Percentiles rank a stretch among this genome's conserved stretches.
Conservation (phyloP, 352 stramenopile genomes). For the Pilasporangium apinafurcum region DNA sequence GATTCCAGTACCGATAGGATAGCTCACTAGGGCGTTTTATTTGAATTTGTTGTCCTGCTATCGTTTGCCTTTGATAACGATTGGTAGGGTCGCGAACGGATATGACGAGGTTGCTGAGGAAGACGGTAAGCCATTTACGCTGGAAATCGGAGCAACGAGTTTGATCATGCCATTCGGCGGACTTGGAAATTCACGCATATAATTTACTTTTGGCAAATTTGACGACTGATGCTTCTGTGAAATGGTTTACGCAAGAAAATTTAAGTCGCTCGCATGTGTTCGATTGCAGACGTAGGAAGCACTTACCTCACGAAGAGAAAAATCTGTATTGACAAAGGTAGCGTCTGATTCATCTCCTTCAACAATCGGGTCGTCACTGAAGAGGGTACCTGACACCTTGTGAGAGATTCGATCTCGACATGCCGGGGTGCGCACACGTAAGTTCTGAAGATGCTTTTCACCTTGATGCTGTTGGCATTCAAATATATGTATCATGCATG, state of each 20-base stretch:
- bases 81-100: constrained; percentile 15
- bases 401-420: constrained; percentile 14
- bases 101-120: constrained; percentile 3
- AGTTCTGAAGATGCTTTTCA: constrained; percentile 20
- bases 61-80: constrained; percentile 29
- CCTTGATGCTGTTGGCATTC: constrained; percentile 10
- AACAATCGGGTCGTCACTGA: constrained; percentile 3
- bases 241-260: background rate
- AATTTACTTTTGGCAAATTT: constrained; percentile 22
- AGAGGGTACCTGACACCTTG: too few species aligned
- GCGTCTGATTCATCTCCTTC: background rate
- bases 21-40: too few species aligned
- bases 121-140: constrained; percentile 3
- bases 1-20: background rate
- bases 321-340: constrained; percentile 1
- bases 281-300: background rate
- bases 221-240: background rate
- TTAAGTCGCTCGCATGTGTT: background rate
- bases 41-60: constrained; percentile 7
- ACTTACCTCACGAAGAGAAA: constrained; percentile 22
- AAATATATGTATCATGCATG: too few species aligned
- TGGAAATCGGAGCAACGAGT: constrained; percentile 6
- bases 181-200: constrained; percentile 44
- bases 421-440: constrained; percentile 30
- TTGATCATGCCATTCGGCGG: constrained; percentile 24